phyloP scores from a whole-genome alignment of 805 yeast species.

The Millerozyma acaciae region DNA sequence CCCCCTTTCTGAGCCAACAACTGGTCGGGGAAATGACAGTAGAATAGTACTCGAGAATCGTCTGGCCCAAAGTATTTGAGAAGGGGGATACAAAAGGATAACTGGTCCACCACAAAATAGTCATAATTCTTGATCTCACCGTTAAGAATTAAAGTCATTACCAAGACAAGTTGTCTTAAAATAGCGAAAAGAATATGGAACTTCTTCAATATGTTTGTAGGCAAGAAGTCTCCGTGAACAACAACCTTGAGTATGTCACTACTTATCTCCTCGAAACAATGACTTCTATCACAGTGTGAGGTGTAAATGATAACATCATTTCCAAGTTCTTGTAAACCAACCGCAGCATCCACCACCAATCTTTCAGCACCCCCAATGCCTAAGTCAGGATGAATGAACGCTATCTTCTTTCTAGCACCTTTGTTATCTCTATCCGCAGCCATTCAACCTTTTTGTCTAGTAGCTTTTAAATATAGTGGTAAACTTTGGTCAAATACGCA shows the following conservation, averaged over 20 bases:
- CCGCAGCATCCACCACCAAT: slow-evolving; percentile 92
- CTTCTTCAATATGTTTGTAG: slow-evolving; percentile 61
- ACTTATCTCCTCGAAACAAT: slow-evolving; percentile 87
- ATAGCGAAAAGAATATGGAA: slow-evolving; percentile 81
- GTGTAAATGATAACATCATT: slow-evolving; percentile 71
- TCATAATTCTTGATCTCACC: slow-evolving; percentile 56
- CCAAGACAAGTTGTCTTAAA: slow-evolving; percentile 72
- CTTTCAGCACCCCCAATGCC: slow-evolving; percentile 99
- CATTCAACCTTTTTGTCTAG: too few species aligned
- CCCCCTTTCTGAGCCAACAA: slow-evolving; percentile 58
- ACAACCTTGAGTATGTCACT: slow-evolving; percentile 54
- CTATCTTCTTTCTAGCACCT: slow-evolving; percentile 44
- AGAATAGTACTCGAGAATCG: slow-evolving; percentile 62
- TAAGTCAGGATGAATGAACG: slow-evolving; percentile 91
- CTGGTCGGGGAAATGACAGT: slow-evolving; percentile 96
- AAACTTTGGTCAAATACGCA: too few species aligned
- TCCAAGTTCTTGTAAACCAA: slow-evolving; percentile 69
- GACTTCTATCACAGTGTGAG: slow-evolving; percentile 82
- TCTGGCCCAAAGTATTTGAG: slow-evolving; percentile 42
- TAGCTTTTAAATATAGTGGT: too few species aligned
- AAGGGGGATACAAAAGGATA: slow-evolving; percentile 79
- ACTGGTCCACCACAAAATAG: slow-evolving; percentile 80
- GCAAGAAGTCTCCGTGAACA: slow-evolving; percentile 82
- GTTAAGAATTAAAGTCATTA: slow-evolving; percentile 40
- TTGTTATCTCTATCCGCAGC: background rate